A percentile compares a stretch with the other conserved stretches of the same genome.
Conservation (phyloP, 768 basidiomycete genomes). For the Mycena pura region DNA sequence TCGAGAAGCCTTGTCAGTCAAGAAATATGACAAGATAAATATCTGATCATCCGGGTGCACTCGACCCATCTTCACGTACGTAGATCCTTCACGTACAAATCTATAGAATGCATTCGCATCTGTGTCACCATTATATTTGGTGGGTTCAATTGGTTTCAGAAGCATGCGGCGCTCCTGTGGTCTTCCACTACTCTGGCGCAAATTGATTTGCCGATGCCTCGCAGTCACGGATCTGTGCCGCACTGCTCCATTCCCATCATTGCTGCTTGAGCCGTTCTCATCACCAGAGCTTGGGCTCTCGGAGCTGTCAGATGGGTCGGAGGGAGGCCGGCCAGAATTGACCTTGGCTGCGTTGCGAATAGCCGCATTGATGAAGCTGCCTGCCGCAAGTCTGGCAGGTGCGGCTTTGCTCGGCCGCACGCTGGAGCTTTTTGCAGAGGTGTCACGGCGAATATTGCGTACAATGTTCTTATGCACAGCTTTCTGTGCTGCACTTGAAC, state of each 20-base stretch:
- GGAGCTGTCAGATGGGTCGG: not conserved
- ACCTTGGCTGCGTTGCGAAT: not conserved
- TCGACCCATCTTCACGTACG: slow-evolving; percentile 30
- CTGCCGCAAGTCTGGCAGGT: not conserved
- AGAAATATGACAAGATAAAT: slow-evolving; percentile 34
- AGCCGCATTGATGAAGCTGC: not conserved
- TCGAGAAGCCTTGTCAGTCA: slow-evolving; percentile 38
- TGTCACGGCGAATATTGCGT: not conserved
- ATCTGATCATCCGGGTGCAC: slow-evolving; percentile 22
- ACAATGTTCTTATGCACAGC: slow-evolving; percentile 1
- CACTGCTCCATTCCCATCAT: not conserved
- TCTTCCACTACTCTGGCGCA: not conserved
- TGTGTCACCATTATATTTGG: slow-evolving; percentile 34
- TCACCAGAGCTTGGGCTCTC: not conserved
- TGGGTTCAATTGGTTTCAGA: slow-evolving; percentile 34
- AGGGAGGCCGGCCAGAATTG: not conserved
- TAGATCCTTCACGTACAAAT: slow-evolving; percentile 33
- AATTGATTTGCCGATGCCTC: not conserved
- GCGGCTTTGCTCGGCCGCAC: too few species aligned
- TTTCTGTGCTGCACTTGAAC: not conserved
- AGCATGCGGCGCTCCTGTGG: slow-evolving; percentile 3
- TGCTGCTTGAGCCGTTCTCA: not conserved
- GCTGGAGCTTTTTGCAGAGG: too few species aligned
- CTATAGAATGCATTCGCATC: slow-evolving; percentile 31
- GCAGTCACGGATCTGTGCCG: not conserved